Evolutionary conservation across 2,329 filamentous ascomycete genomes (phyloP).

Genomic region (Hypoxylon sp.): DNA sequence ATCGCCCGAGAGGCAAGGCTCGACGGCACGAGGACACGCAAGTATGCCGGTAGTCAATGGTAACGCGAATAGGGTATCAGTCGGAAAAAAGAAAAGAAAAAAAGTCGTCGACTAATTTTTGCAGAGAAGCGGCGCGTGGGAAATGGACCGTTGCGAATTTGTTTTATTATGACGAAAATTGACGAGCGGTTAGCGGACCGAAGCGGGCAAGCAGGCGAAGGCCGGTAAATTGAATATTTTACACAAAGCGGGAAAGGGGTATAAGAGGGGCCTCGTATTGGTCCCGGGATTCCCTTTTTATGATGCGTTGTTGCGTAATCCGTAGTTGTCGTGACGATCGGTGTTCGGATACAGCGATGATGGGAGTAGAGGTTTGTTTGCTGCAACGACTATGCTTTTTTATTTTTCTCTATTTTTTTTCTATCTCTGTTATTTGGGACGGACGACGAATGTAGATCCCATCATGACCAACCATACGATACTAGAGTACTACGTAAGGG

Average conservation of each 20-base stretch:
- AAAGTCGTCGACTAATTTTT: neutral
- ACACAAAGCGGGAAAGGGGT: constrained; percentile 15
- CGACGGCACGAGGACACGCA: neutral
- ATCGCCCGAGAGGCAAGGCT: neutral
- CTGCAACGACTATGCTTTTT: constrained; percentile 1
- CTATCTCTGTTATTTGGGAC: no score
- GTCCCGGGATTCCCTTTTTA: neutral
- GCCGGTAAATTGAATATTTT: constrained; percentile 12
- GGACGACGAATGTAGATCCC: neutral
- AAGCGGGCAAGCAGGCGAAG: constrained; percentile 24
- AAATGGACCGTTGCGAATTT: neutral
- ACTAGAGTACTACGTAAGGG: no score
- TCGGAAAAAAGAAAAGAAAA: neutral
- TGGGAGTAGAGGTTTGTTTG: neutral
- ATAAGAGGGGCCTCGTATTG: constrained; percentile 34
- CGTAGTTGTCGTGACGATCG: constrained; percentile 17
- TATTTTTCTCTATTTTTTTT: no score
- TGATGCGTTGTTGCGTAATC: constrained; percentile 5
- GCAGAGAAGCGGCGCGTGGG: neutral
- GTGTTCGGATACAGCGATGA: constrained; percentile 18
- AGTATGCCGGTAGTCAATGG: neutral
- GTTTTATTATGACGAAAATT: constrained; percentile 8
- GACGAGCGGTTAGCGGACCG: constrained; percentile 12
- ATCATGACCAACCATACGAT: no score
- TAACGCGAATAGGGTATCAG: neutral